Base-by-base conservation (phyloP, 179 eudicot genomes). In the Beta corolliflora region DNA sequence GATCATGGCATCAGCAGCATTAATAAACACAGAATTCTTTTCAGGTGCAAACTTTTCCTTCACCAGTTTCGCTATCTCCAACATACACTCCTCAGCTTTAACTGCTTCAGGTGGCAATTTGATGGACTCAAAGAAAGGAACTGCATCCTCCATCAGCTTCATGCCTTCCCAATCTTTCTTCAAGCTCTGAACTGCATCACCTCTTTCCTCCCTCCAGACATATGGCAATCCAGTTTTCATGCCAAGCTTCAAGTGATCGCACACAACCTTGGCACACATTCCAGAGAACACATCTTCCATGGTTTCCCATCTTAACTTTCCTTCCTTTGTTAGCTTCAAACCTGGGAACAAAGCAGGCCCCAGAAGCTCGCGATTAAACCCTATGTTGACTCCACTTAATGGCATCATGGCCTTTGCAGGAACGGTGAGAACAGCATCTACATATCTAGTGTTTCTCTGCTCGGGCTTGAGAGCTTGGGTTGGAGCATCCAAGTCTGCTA, bases 111-210 rank as follows among this genome's bases (percentile, higher is more conserved):
- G 44, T 5, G 99, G 89, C 87, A 96, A 84, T 79, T 77, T 89
- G 68, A 93, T 7, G 25, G 91, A 80, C 82, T 96, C 92, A 36
- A 96, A 92, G 79, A 94, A 96, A 4, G 98, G 98, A 12, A 94
- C 91, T 4, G 92, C 92, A 21, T 94, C 97, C 85, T 94, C 98
- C 99, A 96, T 93, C 73, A 96, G 86, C 91, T 93, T 93, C 48
- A 94, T 89, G 19, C 97, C 97, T 86, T 89, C 90, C 99, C 99
- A 96, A 75, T 96, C 98, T 88, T 94, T 96, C 91, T 96, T 96
- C 95, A 96, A 84, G 84, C 94, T 91, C 83, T 91, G 91, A 16
- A 96, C 70, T 11, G 93, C 92, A 76, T 92, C 89, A 4, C 99
- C 98, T 77, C 95, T 88, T 69, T 94, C 98, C 29, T 91, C 86